Conservation (phyloP, 2,329 filamentous ascomycete species). For the Immersiporthe knoxdaviesiana region DNA sequence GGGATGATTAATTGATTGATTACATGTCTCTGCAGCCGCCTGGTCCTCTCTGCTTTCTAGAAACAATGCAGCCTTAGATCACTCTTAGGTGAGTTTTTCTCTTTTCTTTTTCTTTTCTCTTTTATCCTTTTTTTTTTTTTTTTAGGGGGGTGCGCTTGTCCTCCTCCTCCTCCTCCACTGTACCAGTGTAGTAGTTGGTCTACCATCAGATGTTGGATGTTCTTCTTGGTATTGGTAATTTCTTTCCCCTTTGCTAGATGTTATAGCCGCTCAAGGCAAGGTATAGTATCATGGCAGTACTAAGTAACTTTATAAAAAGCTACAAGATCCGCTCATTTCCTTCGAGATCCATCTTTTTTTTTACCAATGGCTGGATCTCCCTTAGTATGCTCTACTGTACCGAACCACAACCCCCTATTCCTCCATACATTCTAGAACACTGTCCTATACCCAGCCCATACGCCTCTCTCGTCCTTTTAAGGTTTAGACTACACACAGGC, state of each 20-base stretch:
- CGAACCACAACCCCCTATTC: not conserved
- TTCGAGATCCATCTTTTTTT: slow-evolving; percentile 1
- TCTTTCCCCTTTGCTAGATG: too few species aligned
- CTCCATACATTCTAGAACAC: not conserved
- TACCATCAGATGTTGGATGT: not conserved
- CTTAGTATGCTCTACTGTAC: not conserved
- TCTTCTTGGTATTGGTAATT: too few species aligned
- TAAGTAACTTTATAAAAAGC: not conserved
- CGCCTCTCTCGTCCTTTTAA: not conserved
- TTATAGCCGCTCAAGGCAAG: not conserved
- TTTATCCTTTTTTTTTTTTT: too few species aligned
- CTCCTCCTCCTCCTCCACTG: too few species aligned
- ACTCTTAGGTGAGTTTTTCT: not conserved
- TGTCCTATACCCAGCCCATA: not conserved
- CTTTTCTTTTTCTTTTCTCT: not conserved
- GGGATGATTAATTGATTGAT: not conserved
- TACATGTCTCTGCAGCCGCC: not conserved
- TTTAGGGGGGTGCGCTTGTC: too few species aligned
- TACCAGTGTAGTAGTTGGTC: not conserved
- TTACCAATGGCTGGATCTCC: not conserved
- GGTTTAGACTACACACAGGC: not conserved
- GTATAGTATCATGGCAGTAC: not conserved
- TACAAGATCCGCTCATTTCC: not conserved
- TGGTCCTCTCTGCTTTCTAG: too few species aligned
- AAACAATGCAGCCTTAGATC: not conserved